Evolutionary conservation across 352 stramenopile genomes (phyloP).

Genomic region (Phytopythium kandeliae): DNA sequence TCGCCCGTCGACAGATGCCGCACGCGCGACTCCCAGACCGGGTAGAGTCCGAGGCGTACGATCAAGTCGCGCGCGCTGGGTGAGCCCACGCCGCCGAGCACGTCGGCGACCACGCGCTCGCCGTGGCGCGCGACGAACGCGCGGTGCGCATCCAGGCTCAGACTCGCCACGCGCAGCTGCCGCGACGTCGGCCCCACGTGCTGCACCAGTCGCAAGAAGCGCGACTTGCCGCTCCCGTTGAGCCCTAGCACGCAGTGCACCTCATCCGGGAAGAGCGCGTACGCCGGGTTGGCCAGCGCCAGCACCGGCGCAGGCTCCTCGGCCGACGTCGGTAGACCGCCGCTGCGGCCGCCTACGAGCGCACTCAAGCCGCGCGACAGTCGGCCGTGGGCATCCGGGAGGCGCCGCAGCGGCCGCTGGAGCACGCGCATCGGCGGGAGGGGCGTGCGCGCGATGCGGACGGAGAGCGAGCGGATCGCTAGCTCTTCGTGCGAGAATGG

Average conservation of each 20-base stretch:
- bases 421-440: not conserved
- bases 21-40: constrained; percentile 80
- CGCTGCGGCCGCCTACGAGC: not conserved
- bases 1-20: constrained; percentile 88
- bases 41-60: constrained; percentile 90
- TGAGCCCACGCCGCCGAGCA: constrained; percentile 65
- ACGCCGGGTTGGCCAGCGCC: constrained; percentile 22
- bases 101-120: constrained; percentile 47
- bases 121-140: constrained; percentile 63
- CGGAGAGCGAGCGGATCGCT: too few species aligned
- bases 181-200: constrained; percentile 9
- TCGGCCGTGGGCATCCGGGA: not conserved
- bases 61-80: constrained; percentile 82
- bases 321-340: not conserved
- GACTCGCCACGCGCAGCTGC: constrained; percentile 28
- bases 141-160: constrained; percentile 86
- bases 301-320: constrained; percentile 21
- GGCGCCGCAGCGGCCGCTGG: not conserved
- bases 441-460: too few species aligned
- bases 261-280: constrained; percentile 40
- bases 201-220: constrained; percentile 44
- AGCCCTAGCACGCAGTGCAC: constrained; percentile 69
- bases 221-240: constrained; percentile 67
- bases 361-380: not conserved
- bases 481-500: too few species aligned